Conservation (phyloP, 805 yeast species). For the Wickerhamiella sergipiensis region DNA sequence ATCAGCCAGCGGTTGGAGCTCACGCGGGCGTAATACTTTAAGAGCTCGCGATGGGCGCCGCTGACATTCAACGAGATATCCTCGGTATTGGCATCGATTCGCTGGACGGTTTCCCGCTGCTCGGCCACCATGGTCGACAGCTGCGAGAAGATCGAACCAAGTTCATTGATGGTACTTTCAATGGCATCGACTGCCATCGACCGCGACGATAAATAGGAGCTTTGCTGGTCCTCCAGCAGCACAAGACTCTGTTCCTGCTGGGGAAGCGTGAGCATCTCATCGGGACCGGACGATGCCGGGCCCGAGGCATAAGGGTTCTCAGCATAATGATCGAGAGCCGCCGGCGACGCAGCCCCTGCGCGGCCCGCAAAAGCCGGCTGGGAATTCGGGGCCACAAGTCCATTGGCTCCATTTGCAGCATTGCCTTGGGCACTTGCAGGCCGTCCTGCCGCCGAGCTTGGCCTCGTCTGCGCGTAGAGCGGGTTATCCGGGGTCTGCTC, state of each 20-base stretch:
- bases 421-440: background rate
- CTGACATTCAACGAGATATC: slow-evolving; percentile 78
- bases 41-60: slow-evolving; percentile 89
- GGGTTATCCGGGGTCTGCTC: slow-evolving; percentile 22
- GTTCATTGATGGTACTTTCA: slow-evolving; percentile 93
- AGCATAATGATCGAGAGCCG: slow-evolving; percentile 1
- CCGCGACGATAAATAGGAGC: slow-evolving; percentile 65
- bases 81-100: slow-evolving; percentile 90
- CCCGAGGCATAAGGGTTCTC: slow-evolving; percentile 20
- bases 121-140: slow-evolving; percentile 95
- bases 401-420: background rate
- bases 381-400: background rate
- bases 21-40: slow-evolving; percentile 78
- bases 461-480: slow-evolving; percentile 15
- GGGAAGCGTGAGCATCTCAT: slow-evolving; percentile 56
- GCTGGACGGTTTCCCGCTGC: slow-evolving; percentile 89
- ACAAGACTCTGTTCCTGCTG: slow-evolving; percentile 73
- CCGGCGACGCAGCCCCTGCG: background rate
- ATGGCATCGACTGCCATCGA: slow-evolving; percentile 88
- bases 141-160: slow-evolving; percentile 87
- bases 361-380: background rate
- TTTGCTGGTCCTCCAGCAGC: slow-evolving; percentile 72
- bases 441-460: background rate
- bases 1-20: slow-evolving; percentile 88
- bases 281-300: slow-evolving; percentile 22